phyloP scores from a whole-genome alignment of 2,329 filamentous ascomycete genomes.

The Fusarium udum region DNA sequence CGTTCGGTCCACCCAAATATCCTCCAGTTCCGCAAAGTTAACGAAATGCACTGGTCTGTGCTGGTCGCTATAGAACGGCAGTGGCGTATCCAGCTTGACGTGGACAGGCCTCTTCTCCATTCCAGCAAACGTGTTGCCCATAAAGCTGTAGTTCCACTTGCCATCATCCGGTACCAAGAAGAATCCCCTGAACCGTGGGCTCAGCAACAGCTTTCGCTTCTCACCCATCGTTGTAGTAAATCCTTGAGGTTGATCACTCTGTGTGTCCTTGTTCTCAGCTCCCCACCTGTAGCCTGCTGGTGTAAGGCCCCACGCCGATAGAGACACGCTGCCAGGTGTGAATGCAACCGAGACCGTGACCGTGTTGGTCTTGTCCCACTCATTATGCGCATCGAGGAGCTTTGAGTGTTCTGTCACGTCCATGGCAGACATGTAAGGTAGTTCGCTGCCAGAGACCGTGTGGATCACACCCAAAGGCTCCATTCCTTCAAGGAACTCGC shows the following conservation, averaged over 20 bases:
- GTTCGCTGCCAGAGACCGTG: constrained; percentile 92
- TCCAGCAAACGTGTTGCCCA: constrained; percentile 87
- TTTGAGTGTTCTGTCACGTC: constrained; percentile 95
- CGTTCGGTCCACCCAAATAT: constrained; percentile 91
- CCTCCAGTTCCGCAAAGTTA: constrained; percentile 96
- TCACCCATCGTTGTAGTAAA: constrained; percentile 93
- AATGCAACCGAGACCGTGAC: constrained; percentile 96
- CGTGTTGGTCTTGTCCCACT: constrained; percentile 80
- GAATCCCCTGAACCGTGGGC: constrained; percentile 92
- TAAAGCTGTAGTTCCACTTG: constrained; percentile 98
- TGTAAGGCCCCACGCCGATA: constrained; percentile 92
- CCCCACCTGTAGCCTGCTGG: constrained; percentile 97
- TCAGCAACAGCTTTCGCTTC: constrained; percentile 93
- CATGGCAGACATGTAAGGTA: constrained; percentile 93
- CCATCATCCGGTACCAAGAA: constrained; percentile 93
- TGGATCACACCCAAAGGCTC: constrained; percentile 96
- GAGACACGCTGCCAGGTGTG: constrained; percentile 93
- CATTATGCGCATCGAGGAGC: constrained; percentile 80
- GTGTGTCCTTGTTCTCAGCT: constrained; percentile 90
- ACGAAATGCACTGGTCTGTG: constrained; percentile 96
- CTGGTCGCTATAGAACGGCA: constrained; percentile 89
- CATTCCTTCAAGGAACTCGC: constrained; percentile 85
- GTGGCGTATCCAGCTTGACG: constrained; percentile 92
- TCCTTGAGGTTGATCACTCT: constrained; percentile 91
- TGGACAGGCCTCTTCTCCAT: constrained; percentile 91